Conservation (phyloP, 2,329 filamentous ascomycete genomes). For the Pyricularia pennisetigena region DNA sequence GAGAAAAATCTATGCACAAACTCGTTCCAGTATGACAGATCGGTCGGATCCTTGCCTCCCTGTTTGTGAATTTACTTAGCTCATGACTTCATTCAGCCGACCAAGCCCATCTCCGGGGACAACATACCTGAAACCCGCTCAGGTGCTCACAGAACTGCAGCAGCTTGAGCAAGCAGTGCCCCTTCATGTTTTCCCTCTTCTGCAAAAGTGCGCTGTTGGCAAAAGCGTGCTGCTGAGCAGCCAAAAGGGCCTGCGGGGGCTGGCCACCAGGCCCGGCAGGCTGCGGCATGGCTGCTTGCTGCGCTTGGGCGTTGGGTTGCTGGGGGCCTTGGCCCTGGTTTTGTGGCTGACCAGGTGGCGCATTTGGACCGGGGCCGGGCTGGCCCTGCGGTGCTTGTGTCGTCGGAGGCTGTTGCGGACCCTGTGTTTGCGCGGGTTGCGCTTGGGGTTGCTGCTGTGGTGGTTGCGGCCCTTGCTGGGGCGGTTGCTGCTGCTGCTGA, state of each 20-base stretch:
- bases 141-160: constrained; percentile 55
- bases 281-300: constrained; percentile 20
- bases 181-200: constrained; percentile 41
- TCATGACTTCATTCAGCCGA: neutral
- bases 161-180: constrained; percentile 48
- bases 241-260: constrained; percentile 26
- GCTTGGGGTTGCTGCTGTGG: constrained; percentile 29
- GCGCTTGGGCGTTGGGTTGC: constrained; percentile 11
- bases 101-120: neutral
- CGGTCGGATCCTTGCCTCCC: constrained; percentile 45
- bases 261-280: constrained; percentile 22
- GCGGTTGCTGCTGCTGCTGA: constrained; percentile 21
- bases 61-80: constrained; percentile 4
- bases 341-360: constrained; percentile 25
- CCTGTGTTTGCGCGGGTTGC: constrained; percentile 31
- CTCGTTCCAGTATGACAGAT: constrained; percentile 65
- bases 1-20: constrained; percentile 82
- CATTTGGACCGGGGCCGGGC: constrained; percentile 35
- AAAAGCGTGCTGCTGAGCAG: constrained; percentile 25
- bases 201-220: constrained; percentile 27
- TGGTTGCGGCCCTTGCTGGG: constrained; percentile 33
- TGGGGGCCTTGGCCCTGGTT: constrained; percentile 22
- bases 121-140: constrained; percentile 43
- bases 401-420: constrained; percentile 36
- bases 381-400: constrained; percentile 17